A percentile compares a stretch with the other conserved stretches of the same genome.
These are phyloP conservation scores for Colletotrichum sp. DNA, from an alignment of 2,329 filamentous ascomycete species.

Conservation along the genomic window DNA sequence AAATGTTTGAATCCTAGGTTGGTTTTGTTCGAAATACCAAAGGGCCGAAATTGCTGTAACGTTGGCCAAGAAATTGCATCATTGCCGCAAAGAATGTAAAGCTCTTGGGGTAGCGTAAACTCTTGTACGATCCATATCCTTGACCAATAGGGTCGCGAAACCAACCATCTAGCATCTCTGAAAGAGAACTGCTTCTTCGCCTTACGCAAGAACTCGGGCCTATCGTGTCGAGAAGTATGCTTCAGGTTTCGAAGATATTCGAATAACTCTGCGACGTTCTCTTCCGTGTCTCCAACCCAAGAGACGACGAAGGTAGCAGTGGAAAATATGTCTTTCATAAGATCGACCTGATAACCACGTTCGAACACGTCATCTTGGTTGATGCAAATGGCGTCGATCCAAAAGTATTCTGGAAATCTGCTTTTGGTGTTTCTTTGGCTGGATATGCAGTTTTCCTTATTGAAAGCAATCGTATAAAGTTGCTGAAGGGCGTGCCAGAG, in stretches of 20 bases:
- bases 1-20: conserved; percentile 1
- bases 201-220: conserved; percentile 3
- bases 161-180: neutral
- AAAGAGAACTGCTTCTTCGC: conserved; percentile 11
- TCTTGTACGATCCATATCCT: conserved; percentile 6
- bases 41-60: neutral
- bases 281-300: conserved; percentile 33
- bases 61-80: neutral
- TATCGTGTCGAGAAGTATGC: conserved; percentile 24
- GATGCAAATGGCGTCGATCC: conserved; percentile 46
- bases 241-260: conserved; percentile 24
- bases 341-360: conserved; percentile 38
- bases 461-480: neutral
- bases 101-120: neutral
- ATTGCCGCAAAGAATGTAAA: neutral
- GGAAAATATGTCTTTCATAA: conserved; percentile 43
- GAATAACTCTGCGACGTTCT: neutral
- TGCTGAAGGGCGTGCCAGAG: neutral
- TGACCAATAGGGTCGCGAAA: neutral
- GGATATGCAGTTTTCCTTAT: neutral
- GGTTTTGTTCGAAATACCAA: neutral
- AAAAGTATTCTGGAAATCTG: conserved; percentile 25
- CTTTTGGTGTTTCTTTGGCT: neutral
- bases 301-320: conserved; percentile 36
- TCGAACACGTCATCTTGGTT: conserved; percentile 40